Evolutionary conservation across 1,284 basidiomycete genomes (phyloP).

Genomic region (Cutaneotrichosporon spelunceum): DNA sequence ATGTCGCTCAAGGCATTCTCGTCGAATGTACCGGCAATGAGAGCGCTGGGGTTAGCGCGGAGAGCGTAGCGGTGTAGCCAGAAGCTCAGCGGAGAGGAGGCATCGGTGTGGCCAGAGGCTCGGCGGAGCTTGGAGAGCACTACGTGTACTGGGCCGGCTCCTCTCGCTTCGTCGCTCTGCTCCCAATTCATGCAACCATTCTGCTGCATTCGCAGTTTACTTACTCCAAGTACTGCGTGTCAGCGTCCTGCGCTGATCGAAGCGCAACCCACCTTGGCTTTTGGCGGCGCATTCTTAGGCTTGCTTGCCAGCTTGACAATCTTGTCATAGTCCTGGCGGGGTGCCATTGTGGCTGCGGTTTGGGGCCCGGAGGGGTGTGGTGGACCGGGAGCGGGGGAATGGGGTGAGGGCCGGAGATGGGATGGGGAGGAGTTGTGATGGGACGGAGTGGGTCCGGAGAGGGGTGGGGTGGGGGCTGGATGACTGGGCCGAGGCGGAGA

Average conservation of each 20-base stretch:
- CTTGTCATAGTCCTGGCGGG: constrained; percentile 34
- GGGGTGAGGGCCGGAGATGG: neutral
- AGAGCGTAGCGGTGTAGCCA: neutral
- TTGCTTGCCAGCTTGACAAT: constrained; percentile 84
- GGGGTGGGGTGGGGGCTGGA: neutral
- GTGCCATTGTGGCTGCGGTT: constrained; percentile 3
- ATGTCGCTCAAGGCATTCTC: constrained; percentile 90
- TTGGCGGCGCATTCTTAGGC: constrained; percentile 88
- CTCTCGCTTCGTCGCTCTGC: neutral
- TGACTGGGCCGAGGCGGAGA: neutral
- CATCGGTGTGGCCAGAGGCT: too few relatives aligned
- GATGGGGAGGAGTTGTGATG: neutral
- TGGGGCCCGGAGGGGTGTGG: neutral
- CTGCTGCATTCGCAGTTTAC: constrained; percentile 17
- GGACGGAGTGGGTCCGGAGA: neutral
- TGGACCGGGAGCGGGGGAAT: neutral
- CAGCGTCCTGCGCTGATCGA: constrained; percentile 7
- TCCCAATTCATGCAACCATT: too few relatives aligned
- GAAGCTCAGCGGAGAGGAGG: too few relatives aligned
- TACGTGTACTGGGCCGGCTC: too few relatives aligned
- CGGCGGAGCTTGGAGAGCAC: too few relatives aligned
- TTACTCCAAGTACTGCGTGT: constrained; percentile 50
- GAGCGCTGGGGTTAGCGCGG: constrained; percentile 60
- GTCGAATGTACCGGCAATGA: constrained; percentile 92
- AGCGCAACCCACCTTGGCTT: constrained; percentile 67